Conservation (phyloP, 2,329 filamentous ascomycete genomes). For the Alternaria panax region DNA sequence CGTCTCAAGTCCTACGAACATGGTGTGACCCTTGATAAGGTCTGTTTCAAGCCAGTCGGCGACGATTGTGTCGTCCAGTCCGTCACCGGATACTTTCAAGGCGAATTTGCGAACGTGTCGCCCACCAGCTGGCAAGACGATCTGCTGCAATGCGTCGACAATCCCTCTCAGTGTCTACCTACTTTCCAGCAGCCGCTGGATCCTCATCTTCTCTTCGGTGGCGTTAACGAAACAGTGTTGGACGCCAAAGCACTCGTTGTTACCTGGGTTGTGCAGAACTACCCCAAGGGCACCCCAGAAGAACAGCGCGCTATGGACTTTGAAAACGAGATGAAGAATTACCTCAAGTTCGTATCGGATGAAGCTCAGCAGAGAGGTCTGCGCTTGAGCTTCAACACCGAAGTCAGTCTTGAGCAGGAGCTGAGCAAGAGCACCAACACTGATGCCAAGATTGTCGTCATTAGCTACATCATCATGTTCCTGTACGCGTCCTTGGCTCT, state of each 20-base stretch:
- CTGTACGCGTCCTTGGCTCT: constrained; percentile 92
- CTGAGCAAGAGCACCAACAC: constrained; percentile 98
- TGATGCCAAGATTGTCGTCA: constrained; percentile 92
- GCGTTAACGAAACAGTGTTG: constrained; percentile 71
- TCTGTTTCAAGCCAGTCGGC: constrained; percentile 93
- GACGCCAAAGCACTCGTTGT: constrained; percentile 82
- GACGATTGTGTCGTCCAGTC: constrained; percentile 92
- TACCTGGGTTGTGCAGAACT: constrained; percentile 95
- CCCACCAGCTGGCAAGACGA: constrained; percentile 74
- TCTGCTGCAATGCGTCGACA: constrained; percentile 75
- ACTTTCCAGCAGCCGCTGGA: constrained; percentile 89
- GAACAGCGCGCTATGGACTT: constrained; percentile 84
- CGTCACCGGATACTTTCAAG: constrained; percentile 85
- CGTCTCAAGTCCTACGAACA: constrained; percentile 73
- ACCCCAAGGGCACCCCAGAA: constrained; percentile 73
- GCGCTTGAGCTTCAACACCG: constrained; percentile 90
- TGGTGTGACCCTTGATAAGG: constrained; percentile 75
- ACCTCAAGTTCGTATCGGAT: constrained; percentile 77
- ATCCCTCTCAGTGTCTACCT: constrained; percentile 82
- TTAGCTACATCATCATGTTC: constrained; percentile 99
- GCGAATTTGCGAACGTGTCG: constrained; percentile 67
- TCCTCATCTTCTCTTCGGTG: constrained; percentile 84
- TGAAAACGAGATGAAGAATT: constrained; percentile 78
- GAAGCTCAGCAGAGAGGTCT: constrained; percentile 82
- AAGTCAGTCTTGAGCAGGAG: constrained; percentile 93